Base-by-base conservation (phyloP, 2,329 filamentous ascomycete species). In the Berkeleyomyces basicola region DNA sequence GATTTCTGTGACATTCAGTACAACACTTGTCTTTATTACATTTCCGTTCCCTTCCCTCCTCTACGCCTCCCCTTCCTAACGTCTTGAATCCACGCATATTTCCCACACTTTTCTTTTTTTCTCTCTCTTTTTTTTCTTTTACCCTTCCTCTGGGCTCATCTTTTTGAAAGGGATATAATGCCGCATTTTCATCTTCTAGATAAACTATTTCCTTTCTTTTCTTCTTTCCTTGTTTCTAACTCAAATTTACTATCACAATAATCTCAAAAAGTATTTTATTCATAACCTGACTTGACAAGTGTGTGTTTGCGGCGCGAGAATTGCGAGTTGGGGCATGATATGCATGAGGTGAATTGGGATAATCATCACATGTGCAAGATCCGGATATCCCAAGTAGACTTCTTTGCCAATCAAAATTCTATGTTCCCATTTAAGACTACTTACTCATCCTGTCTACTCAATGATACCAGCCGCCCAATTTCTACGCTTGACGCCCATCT, bases 401-500 rank as follows among this genome's bases (percentile, higher is more conserved):
- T 43, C 3, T 10, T 43, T 43, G 42, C 3, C 42, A 23, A 23
- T 23, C 23, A 23, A 37, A 10, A 37, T 3, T 10, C 3, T 51
- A 7, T 10, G 11, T 51, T 4, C 11, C 11, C 14, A 14, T 43
- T 6, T 6, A 14, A 4, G 42, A 43, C 42, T 4, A 11, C 7
- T 51, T 33, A 9, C 49, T 3, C 9, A 4, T 5, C n/a, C 10
- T 5, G 4, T 55, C 44, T 66, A 61, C 65, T 79, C 78, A 62
- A 82, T 76, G 70, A 77, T 79, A 53, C 91, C 91, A 66, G 85
- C 82, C 2, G 82, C 81, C 92, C 91, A 97, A 59, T 84, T 85
- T 74, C 79, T 87, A 71, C 87, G 83, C 84, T 96, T 97, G 16
- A 87, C 81, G 4, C 88, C 91, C 78, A 99, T 81, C 79, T 99